These are phyloP conservation scores for Epicoccum sorghinum DNA, from an alignment of 2,329 filamentous ascomycete species.

Conservation along the genomic window DNA sequence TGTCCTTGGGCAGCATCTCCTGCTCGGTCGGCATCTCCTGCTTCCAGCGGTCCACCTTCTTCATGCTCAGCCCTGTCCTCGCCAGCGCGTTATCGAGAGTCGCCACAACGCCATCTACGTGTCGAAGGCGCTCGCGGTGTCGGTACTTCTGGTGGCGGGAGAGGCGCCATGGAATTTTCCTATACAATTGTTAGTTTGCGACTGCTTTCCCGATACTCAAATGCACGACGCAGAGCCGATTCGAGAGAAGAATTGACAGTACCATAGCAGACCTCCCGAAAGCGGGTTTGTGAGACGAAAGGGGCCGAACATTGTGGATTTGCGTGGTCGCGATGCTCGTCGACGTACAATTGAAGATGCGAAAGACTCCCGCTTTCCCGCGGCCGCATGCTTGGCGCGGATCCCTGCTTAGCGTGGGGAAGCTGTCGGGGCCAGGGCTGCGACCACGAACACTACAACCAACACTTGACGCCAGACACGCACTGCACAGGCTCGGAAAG, in stretches of 20 bases:
- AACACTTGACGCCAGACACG: background rate
- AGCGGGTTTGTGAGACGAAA: conserved; percentile 49
- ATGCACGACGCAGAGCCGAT: background rate
- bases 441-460: background rate
- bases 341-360: conserved; percentile 19
- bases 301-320: conserved; percentile 47
- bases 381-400: conserved; percentile 39
- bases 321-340: conserved; percentile 22
- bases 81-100: conserved; percentile 80
- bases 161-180: conserved; percentile 97
- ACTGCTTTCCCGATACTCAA: background rate
- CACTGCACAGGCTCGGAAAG: background rate
- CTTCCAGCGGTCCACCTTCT: conserved; percentile 89
- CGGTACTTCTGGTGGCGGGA: conserved; percentile 67
- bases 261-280: conserved; percentile 49
- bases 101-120: conserved; percentile 85
- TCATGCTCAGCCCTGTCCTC: conserved; percentile 70
- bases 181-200: conserved; percentile 34
- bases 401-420: conserved; percentile 33
- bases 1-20: conserved; percentile 95
- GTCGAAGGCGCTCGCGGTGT: conserved; percentile 52
- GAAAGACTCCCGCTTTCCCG: conserved; percentile 30
- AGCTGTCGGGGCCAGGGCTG: conserved; percentile 17
- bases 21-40: conserved; percentile 92
- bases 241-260: conserved; percentile 1